Evolutionary conservation across 371 early-diverging fungal genomes (phyloP).

Genomic region (Gilbertella persicaria): DNA sequence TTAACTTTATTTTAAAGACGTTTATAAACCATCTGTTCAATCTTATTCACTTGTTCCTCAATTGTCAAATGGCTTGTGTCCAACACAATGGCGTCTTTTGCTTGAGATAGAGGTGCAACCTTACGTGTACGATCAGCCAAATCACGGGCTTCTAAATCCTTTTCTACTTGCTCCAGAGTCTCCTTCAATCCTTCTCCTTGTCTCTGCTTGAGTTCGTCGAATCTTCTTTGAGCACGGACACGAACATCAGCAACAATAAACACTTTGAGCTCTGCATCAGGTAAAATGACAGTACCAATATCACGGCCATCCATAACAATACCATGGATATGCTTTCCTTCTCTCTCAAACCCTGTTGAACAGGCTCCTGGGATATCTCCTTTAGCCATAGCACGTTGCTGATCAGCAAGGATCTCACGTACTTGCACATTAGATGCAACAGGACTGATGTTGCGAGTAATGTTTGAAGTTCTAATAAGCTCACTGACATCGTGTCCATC

Average conservation of each 20-base stretch:
- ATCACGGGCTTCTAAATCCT: slow-evolving; percentile 75
- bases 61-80: slow-evolving; percentile 80
- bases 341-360: slow-evolving; percentile 23
- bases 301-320: slow-evolving; percentile 96
- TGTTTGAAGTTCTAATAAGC: slow-evolving; percentile 62
- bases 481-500: slow-evolving; percentile 69
- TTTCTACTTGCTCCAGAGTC: slow-evolving; percentile 49
- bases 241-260: slow-evolving; percentile 78
- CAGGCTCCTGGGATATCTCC: slow-evolving; percentile 22
- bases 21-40: slow-evolving; percentile 53
- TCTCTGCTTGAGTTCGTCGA: slow-evolving; percentile 55
- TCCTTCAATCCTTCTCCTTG: slow-evolving; percentile 35
- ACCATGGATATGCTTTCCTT: slow-evolving; percentile 44
- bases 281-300: slow-evolving; percentile 89
- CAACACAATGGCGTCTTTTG: slow-evolving; percentile 80
- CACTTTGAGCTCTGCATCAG: slow-evolving; percentile 89
- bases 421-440: slow-evolving; percentile 73
- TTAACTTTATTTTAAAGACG: slow-evolving; percentile 11
- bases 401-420: slow-evolving; percentile 61
- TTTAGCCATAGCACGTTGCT: slow-evolving; percentile 55
- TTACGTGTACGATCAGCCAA: slow-evolving; percentile 72
- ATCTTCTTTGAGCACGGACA: slow-evolving; percentile 80
- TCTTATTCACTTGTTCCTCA: slow-evolving; percentile 74
- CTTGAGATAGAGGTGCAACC: slow-evolving; percentile 79
- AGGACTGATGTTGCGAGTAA: slow-evolving; percentile 67